Conservation (phyloP, 2,329 filamentous ascomycete genomes). For the Didymellaceae sp. region DNA sequence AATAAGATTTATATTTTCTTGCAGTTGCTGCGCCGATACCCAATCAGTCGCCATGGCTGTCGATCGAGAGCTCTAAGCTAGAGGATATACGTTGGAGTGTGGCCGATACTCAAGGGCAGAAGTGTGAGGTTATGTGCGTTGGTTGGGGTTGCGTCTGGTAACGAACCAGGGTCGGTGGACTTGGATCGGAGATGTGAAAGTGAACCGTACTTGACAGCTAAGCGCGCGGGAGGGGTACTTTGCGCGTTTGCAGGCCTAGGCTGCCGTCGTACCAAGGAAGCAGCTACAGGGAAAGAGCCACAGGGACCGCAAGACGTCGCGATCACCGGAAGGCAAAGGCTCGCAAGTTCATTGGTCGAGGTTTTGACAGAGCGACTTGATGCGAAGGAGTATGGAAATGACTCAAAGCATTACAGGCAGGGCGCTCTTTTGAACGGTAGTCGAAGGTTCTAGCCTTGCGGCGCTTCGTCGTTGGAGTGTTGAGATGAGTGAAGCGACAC, state of each 20-base stretch:
- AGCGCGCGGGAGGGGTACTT: background rate
- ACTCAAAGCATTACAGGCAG: background rate
- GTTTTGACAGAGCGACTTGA: background rate
- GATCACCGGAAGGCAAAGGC: conserved; percentile 3
- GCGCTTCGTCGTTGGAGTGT: conserved; percentile 3
- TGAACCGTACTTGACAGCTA: conserved; percentile 1
- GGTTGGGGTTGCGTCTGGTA: background rate
- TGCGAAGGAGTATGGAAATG: background rate
- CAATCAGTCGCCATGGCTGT: conserved; percentile 2
- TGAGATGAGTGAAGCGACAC: conserved; percentile 12
- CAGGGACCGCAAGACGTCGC: background rate
- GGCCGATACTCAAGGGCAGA: background rate
- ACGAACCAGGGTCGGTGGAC: background rate
- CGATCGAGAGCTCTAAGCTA: background rate
- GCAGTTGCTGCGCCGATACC: conserved; percentile 3
- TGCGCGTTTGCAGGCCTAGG: conserved; percentile 4
- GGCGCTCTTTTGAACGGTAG: background rate
- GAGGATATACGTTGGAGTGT: background rate
- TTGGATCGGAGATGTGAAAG: too few species aligned
- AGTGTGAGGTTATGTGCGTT: background rate
- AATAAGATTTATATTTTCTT: conserved; percentile 12
- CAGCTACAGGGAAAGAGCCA: conserved; percentile 5
- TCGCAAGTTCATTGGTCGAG: background rate
- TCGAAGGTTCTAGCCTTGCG: conserved; percentile 5
- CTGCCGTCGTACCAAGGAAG: conserved; percentile 4